Evolutionary conservation across 2,329 filamentous ascomycete species (phyloP).

Genomic region (Teratosphaeria zuluensis): DNA sequence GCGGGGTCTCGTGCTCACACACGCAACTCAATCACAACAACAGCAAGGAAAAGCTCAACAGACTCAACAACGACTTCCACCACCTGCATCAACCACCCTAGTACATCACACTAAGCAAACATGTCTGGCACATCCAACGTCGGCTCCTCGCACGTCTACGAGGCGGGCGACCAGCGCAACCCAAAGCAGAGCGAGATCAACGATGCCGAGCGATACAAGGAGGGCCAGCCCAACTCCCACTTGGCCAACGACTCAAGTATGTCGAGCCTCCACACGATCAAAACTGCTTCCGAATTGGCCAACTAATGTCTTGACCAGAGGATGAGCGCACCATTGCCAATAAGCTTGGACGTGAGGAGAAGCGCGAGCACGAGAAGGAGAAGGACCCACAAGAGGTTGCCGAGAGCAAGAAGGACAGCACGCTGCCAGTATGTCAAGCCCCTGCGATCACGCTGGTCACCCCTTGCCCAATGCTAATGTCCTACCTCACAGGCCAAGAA

Average conservation of each 20-base stretch:
- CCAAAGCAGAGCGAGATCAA: constrained; percentile 11
- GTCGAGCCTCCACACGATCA: constrained; percentile 15
- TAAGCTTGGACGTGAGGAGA: constrained; percentile 55
- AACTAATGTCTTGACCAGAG: constrained; percentile 36
- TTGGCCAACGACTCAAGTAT: constrained; percentile 61
- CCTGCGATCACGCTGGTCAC: too few species aligned
- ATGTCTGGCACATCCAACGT: constrained; percentile 55
- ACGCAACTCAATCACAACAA: neutral
- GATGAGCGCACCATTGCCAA: constrained; percentile 64
- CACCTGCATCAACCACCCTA: neutral
- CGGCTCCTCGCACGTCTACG: constrained; percentile 57
- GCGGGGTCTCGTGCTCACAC: neutral
- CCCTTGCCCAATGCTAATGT: neutral
- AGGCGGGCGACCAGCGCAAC: constrained; percentile 58
- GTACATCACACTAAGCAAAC: constrained; percentile 13
- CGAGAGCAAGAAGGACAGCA: constrained; percentile 51
- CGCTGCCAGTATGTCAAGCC: constrained; percentile 28
- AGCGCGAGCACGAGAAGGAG: constrained; percentile 38
- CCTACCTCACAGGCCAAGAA: constrained; percentile 43
- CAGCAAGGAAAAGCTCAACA: too few species aligned
- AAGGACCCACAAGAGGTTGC: constrained; percentile 28
- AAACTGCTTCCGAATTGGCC: neutral
- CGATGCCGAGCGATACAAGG: constrained; percentile 54
- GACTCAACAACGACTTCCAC: neutral
- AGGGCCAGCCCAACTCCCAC: constrained; percentile 64